Percentiles rank a stretch among this genome's conserved stretches.
These are phyloP conservation scores for Phialocephala sp. DNA, from an alignment of 2,329 filamentous ascomycete genomes.

Conservation along the genomic window DNA sequence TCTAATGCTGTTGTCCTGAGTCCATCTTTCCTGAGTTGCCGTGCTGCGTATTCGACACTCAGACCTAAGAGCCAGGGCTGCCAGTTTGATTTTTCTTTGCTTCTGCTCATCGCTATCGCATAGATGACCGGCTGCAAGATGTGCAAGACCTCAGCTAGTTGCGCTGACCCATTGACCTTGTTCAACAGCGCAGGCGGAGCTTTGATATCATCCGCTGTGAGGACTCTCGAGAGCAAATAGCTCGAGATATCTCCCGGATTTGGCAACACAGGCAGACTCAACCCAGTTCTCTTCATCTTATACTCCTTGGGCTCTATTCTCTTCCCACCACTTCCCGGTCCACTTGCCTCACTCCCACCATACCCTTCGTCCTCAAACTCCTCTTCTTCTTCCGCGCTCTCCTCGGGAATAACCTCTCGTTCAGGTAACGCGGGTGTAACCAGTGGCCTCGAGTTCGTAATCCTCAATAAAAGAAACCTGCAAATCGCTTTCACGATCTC, in stretches of 20 bases:
- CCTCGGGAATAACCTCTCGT: constrained; percentile 75
- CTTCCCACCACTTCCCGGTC: constrained; percentile 10
- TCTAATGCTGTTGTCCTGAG: constrained; percentile 82
- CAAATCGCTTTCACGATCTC: constrained; percentile 89
- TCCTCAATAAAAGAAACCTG: constrained; percentile 76
- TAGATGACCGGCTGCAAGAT: constrained; percentile 90
- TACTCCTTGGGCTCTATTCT: constrained; percentile 60
- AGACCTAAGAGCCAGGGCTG: constrained; percentile 89
- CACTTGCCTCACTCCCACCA: constrained; percentile 41
- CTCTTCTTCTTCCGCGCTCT: constrained; percentile 51
- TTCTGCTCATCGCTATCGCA: constrained; percentile 75
- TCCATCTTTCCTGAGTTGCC: constrained; percentile 74
- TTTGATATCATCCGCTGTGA: constrained; percentile 97
- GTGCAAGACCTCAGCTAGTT: constrained; percentile 87
- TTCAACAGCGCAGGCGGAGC: constrained; percentile 87
- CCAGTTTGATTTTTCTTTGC: constrained; percentile 80
- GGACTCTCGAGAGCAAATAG: constrained; percentile 86
- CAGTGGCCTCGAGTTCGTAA: constrained; percentile 83
- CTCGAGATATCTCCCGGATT: constrained; percentile 80
- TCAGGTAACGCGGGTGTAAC: constrained; percentile 86
- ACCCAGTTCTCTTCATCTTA: constrained; percentile 92
- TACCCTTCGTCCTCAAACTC: constrained; percentile 48
- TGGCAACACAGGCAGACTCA: constrained; percentile 83
- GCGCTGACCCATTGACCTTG: constrained; percentile 72
- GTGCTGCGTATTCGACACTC: constrained; percentile 82